Evolutionary conservation across 768 basidiomycete genomes (phyloP).

Genomic region (Kwoniella sp.): DNA sequence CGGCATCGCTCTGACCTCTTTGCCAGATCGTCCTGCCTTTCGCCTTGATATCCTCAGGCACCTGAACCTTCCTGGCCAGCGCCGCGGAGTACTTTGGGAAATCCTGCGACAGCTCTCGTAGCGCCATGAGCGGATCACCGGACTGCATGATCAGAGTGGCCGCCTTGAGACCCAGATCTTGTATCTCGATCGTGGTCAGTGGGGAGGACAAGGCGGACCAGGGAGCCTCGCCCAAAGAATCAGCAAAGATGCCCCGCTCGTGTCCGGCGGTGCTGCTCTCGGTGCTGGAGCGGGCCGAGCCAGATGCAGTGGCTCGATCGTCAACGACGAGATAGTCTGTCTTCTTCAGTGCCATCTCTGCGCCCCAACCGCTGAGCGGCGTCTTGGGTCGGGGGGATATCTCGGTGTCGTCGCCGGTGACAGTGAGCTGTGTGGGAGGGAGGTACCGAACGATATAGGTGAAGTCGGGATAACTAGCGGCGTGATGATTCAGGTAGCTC

Average conservation of each 20-base stretch:
- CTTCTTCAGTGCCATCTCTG: slow-evolving; percentile 87
- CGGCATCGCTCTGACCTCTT: slow-evolving; percentile 47
- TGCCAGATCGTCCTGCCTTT: slow-evolving; percentile 58
- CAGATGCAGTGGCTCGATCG: slow-evolving; percentile 57
- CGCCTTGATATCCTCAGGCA: slow-evolving; percentile 58
- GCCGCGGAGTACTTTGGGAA: slow-evolving; percentile 80
- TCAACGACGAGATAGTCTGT: slow-evolving; percentile 94
- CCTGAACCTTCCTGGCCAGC: slow-evolving; percentile 62
- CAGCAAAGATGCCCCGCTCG: slow-evolving; percentile 13
- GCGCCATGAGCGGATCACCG: slow-evolving; percentile 56
- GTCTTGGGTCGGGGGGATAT: slow-evolving; percentile 13
- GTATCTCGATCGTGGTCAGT: slow-evolving; percentile 53
- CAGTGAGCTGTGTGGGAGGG: slow-evolving; percentile 50
- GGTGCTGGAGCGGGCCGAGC: background rate
- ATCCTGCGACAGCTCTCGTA: slow-evolving; percentile 72
- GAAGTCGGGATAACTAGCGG: slow-evolving; percentile 55
- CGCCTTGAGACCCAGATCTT: slow-evolving; percentile 65
- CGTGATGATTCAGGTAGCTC: slow-evolving; percentile 58
- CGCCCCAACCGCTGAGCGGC: slow-evolving; percentile 78
- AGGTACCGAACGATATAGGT: slow-evolving; percentile 74
- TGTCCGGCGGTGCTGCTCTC: background rate
- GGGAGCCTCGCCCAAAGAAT: slow-evolving; percentile 37
- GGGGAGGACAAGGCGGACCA: slow-evolving; percentile 42
- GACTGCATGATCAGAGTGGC: slow-evolving; percentile 70
- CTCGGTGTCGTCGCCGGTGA: slow-evolving; percentile 20